These are phyloP conservation scores for Stentor coeruleus DNA, from an alignment of 73 alveolate species.

Conservation along the genomic window DNA sequence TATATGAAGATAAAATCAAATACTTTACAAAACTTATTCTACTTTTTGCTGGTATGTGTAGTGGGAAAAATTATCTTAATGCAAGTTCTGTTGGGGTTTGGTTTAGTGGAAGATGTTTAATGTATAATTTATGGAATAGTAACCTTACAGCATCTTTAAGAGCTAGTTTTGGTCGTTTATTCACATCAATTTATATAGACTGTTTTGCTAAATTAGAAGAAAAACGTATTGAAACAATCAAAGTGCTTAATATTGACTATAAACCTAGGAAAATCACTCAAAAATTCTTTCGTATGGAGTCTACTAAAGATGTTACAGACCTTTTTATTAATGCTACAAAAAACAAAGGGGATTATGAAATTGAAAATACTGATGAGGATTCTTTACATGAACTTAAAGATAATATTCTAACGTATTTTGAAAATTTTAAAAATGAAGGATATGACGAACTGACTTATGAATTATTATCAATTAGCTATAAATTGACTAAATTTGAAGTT, in stretches of 20 bases:
- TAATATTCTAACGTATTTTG: too few relatives aligned
- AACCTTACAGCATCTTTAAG: background rate
- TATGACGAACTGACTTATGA: background rate
- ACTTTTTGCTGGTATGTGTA: constrained; percentile 22
- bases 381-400: too few relatives aligned
- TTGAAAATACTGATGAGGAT: background rate
- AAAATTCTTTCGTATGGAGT: background rate
- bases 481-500: background rate
- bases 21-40: constrained; percentile 17
- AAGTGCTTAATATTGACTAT: background rate
- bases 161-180: background rate
- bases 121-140: background rate
- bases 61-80: background rate
- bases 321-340: background rate
- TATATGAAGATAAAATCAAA: background rate
- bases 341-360: background rate
- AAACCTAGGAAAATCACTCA: background rate
- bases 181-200: constrained; percentile 4
- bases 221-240: background rate
- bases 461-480: background rate
- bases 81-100: background rate
- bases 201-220: background rate
- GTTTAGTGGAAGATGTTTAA: background rate
- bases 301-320: background rate
- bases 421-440: background rate